Conservation (phyloP, 2,329 filamentous ascomycete genomes). For the Phaeomoniella chlamydospora region DNA sequence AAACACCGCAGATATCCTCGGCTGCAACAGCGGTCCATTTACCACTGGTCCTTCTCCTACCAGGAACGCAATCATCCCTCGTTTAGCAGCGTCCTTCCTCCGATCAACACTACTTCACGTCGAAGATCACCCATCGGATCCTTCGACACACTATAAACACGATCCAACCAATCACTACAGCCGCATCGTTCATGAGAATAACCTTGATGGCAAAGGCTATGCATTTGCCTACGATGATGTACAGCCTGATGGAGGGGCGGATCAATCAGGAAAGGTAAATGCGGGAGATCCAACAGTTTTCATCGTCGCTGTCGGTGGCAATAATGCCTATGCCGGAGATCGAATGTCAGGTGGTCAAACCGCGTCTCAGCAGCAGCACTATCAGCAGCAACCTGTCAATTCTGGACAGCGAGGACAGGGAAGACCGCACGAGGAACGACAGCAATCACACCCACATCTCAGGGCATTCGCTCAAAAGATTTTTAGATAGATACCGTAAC, state of each 20-base stretch:
- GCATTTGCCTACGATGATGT: slow-evolving; percentile 63
- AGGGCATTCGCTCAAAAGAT: background rate
- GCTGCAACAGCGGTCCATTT: slow-evolving; percentile 50
- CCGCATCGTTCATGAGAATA: slow-evolving; percentile 47
- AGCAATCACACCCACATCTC: background rate
- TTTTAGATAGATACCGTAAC: background rate
- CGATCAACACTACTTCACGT: slow-evolving; percentile 47
- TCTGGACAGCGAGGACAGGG: background rate
- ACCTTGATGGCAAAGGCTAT: slow-evolving; percentile 48
- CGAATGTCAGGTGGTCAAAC: background rate
- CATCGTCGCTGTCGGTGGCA: slow-evolving; percentile 42
- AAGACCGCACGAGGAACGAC: too few species aligned
- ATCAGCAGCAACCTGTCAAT: background rate
- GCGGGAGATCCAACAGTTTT: slow-evolving; percentile 41
- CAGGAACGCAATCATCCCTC: slow-evolving; percentile 51
- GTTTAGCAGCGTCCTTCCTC: slow-evolving; percentile 65
- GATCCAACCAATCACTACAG: slow-evolving; percentile 51
- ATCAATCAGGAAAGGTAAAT: slow-evolving; percentile 50
- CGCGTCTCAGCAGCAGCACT: background rate
- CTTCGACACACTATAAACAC: slow-evolving; percentile 38
- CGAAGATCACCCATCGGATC: slow-evolving; percentile 33
- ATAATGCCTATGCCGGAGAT: slow-evolving; percentile 1
- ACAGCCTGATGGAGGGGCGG: slow-evolving; percentile 33
- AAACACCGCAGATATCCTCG: slow-evolving; percentile 48
- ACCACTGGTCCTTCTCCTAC: slow-evolving; percentile 25